Conservation (phyloP, 495 filamentous ascomycete species). For the Hypoxylon rickii region DNA sequence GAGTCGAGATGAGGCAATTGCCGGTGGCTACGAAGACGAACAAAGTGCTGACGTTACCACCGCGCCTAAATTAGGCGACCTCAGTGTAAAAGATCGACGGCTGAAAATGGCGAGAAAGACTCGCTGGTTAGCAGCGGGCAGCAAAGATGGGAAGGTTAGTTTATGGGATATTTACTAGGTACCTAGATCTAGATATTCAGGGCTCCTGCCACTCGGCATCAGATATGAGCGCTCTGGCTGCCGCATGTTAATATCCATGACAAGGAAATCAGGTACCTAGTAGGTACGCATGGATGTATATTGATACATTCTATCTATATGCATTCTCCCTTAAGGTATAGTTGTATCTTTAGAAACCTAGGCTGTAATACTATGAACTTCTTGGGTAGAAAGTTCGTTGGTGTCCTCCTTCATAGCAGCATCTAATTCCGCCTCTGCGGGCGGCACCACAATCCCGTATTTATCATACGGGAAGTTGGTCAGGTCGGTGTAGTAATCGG, state of each 20-base stretch:
- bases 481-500: constrained; percentile 62
- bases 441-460: constrained; percentile 66
- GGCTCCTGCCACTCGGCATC: too few species aligned
- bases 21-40: not conserved
- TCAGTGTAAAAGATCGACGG: constrained; percentile 65
- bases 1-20: not conserved
- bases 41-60: constrained; percentile 4
- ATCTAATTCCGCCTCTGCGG: constrained; percentile 43
- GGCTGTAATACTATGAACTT: constrained; percentile 12
- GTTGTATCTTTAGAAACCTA: not conserved
- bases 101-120: constrained; percentile 66
- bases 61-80: constrained; percentile 37
- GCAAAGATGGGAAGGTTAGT: constrained; percentile 94
- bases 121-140: constrained; percentile 90
- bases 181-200: too few species aligned
- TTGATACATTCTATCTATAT: too few species aligned
- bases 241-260: not conserved
- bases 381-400: constrained; percentile 26
- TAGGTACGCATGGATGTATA: too few species aligned
- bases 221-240: not conserved
- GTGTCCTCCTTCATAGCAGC: constrained; percentile 39
- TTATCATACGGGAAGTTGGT: constrained; percentile 73
- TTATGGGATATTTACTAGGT: constrained; percentile 93
- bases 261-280: too few species aligned
- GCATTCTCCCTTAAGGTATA: not conserved